Base-by-base conservation (phyloP, 148 eudicot genomes). In the Amaranthus palmeri region DNA sequence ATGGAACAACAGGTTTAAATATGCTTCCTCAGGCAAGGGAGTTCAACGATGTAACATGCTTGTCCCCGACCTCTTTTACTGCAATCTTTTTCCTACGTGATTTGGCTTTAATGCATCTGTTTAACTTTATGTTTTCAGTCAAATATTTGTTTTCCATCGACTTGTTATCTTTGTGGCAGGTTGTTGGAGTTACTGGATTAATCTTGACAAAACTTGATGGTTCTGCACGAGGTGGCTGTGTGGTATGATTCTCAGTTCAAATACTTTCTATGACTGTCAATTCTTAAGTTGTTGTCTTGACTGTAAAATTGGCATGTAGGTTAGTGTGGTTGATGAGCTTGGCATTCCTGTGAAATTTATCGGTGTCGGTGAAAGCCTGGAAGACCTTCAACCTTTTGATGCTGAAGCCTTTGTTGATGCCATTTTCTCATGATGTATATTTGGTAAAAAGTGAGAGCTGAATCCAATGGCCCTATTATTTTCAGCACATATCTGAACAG, bases 1-100 rank as follows among this genome's bases (percentile, higher is more conserved):
- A 95, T 74, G 99, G 97, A 74, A 95, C 99, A 61, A 95, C 99
- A 78, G 99, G 99, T 64, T 86, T 91, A 78, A 95, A 95, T 84
- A 95, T 95, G 98, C 97, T 95, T 78, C 99, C 99, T 70, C 99
- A 95, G 74, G 99, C 99, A n/a, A 86, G 93, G 80, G 99, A 95
- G 81, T 95, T 93, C 81, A 95, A 95, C 60, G 99, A 95, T 59
- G 90, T 86, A 51, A 13, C 70, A 42, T 69, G 10, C 75, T 63
- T n/a, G 40, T 50, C 15, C 44, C 25, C 57, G 57, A 56, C 54
- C 76, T 71, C 9, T 25, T 47, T 4, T 74, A 10, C 46, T 69
- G 46, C 69, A 61, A 42, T 36, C 40, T 43, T 11, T 54, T 69
- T 50, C 12, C 7, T 40, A 1, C 1, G 0, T 15, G 46, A 17